Percentiles rank a stretch among this genome's conserved stretches.
Conservation (phyloP, 352 stramenopile genomes). For the Phytophthora niederhauseri region DNA sequence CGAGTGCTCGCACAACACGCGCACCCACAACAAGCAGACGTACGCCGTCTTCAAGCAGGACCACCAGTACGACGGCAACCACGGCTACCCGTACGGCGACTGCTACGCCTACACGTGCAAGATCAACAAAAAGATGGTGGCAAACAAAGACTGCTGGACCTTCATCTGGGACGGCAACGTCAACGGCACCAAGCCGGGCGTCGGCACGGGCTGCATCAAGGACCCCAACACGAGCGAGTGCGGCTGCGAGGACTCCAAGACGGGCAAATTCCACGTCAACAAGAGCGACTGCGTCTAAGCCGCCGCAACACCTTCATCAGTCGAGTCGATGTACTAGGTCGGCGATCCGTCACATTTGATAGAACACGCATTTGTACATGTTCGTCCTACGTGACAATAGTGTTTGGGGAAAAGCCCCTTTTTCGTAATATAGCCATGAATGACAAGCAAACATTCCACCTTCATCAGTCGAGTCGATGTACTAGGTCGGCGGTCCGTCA, state of each 20-base stretch:
- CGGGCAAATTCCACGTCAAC: slow-evolving; percentile 34
- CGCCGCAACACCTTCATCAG: not conserved
- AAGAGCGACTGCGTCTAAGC: slow-evolving; percentile 27
- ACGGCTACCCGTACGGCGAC: slow-evolving; percentile 39
- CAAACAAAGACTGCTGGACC: slow-evolving; percentile 39
- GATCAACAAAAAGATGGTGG: slow-evolving; percentile 18
- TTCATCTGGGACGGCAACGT: slow-evolving; percentile 40
- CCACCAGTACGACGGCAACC: slow-evolving; percentile 40
- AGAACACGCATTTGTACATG: not conserved
- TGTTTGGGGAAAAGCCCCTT: too few relatives aligned
- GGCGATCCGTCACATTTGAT: too few relatives aligned
- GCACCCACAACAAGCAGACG: slow-evolving; percentile 34
- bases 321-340: slow-evolving; percentile 7
- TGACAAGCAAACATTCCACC: too few relatives aligned
- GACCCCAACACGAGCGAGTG: slow-evolving; percentile 29
- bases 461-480: too few relatives aligned
- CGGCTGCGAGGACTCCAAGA: slow-evolving; percentile 38
- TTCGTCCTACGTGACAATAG: too few relatives aligned
- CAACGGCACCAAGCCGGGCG: slow-evolving; percentile 13
- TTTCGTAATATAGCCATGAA: too few relatives aligned
- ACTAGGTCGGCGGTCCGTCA: too few relatives aligned
- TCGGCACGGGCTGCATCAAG: slow-evolving; percentile 40
- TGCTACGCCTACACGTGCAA: slow-evolving; percentile 41
- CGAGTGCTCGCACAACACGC: slow-evolving; percentile 48
- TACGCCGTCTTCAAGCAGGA: slow-evolving; percentile 41